Percentiles rank a stretch among this genome's conserved stretches.
phyloP scores from a whole-genome alignment of 768 basidiomycete genomes.

The Tricholoma terreum region DNA sequence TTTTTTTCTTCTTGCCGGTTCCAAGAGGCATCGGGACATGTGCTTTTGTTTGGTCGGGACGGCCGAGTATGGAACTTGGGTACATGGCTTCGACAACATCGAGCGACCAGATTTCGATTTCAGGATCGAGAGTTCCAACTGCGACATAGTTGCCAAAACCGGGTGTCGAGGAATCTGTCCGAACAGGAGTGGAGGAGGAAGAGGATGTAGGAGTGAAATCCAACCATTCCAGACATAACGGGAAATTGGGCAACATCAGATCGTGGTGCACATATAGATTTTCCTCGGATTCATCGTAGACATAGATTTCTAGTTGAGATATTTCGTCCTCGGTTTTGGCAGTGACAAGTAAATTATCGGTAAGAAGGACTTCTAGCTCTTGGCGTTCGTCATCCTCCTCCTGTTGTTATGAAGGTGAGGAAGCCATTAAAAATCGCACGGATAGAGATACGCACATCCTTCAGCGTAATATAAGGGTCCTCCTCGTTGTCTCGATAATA shows the following conservation, averaged over 20 bases:
- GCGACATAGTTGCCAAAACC: conserved; percentile 87
- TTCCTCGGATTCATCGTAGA: conserved; percentile 90
- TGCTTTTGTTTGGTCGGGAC: conserved; percentile 78
- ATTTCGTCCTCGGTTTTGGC: conserved; percentile 98
- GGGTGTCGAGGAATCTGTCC: conserved; percentile 24
- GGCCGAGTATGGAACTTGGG: conserved; percentile 87
- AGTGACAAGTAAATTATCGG: conserved; percentile 88
- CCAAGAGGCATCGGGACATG: conserved; percentile 77
- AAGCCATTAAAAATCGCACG: background rate
- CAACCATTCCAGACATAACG: conserved; percentile 98
- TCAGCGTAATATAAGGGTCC: conserved; percentile 95
- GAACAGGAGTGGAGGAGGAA: conserved; percentile 31
- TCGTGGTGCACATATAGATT: conserved; percentile 97
- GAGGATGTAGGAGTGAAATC: conserved; percentile 81
- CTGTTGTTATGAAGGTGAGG: conserved; percentile 24
- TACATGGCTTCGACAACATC: conserved; percentile 94
- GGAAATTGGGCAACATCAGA: conserved; percentile 95
- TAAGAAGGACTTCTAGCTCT: conserved; percentile 84
- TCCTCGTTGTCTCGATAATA: conserved; percentile 91
- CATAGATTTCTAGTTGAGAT: conserved; percentile 92
- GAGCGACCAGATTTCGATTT: conserved; percentile 98
- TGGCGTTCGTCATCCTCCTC: conserved; percentile 80
- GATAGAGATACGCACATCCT: conserved; percentile 61
- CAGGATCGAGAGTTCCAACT: conserved; percentile 94
- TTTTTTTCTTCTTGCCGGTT: conserved; percentile 97